A percentile compares a stretch with the other conserved stretches of the same genome.
phyloP scores from a whole-genome alignment of 352 stramenopile genomes.

The Phytopythium ostracodes region DNA sequence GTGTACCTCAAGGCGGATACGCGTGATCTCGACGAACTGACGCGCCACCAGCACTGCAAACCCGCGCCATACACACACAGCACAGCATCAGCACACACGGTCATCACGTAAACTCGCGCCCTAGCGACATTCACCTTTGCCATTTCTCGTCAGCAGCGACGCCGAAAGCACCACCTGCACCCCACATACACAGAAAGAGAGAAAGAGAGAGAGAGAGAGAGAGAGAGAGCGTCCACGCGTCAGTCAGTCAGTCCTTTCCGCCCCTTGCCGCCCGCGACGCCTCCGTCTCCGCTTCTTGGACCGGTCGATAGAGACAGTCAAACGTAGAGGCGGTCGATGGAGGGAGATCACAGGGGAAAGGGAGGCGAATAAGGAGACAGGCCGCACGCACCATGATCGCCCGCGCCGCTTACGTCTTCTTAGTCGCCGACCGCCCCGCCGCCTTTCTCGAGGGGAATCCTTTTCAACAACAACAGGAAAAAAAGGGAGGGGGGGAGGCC shows the following conservation, averaged over 20 bases:
- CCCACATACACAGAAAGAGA: background rate
- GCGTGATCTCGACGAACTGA: slow-evolving; percentile 99
- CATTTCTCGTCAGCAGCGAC: slow-evolving; percentile 92
- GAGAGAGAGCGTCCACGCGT: background rate
- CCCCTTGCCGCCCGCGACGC: no score
- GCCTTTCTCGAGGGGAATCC: slow-evolving; percentile 7
- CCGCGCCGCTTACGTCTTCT: background rate
- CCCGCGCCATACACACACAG: no score
- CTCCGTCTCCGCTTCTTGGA: no score
- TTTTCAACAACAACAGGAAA: slow-evolving; percentile 3
- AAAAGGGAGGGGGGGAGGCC: background rate
- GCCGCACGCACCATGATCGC: slow-evolving; percentile 2
- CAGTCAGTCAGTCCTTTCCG: no score
- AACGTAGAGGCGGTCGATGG: background rate
- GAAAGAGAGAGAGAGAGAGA: no score
- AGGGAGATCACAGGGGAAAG: background rate
- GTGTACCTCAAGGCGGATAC: slow-evolving; percentile 93
- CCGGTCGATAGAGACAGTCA: background rate
- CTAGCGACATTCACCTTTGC: no score
- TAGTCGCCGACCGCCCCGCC: background rate
- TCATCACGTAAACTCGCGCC: background rate
- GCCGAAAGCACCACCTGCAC: slow-evolving; percentile 94
- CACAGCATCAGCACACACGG: background rate
- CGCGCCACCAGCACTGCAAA: slow-evolving; percentile 90
- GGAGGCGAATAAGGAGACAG: background rate